Conservation (phyloP, 441 rosid species). For the Hypseocharis bilobata region DNA sequence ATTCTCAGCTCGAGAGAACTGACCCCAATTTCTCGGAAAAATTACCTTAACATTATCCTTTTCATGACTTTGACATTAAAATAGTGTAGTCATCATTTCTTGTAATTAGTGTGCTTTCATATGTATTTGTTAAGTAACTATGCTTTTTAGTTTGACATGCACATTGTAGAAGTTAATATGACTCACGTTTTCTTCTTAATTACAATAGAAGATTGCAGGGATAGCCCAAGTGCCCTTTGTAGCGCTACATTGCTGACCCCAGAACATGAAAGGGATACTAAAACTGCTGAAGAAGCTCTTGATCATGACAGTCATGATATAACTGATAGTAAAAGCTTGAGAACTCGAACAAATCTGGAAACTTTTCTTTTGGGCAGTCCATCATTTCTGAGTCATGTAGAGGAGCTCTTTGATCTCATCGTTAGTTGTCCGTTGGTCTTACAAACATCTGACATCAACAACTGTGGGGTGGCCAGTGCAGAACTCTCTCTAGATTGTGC, state of each 20-base stretch:
- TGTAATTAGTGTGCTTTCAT: not conserved
- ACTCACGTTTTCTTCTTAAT: slow-evolving; percentile 1
- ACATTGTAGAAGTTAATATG: not conserved
- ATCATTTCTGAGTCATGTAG: slow-evolving; percentile 39
- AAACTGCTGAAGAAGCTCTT: slow-evolving; percentile 19
- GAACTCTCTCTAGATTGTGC: slow-evolving; percentile 50
- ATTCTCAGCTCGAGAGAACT: too few species aligned
- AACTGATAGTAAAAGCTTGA: slow-evolving; percentile 15
- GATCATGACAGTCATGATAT: slow-evolving; percentile 9
- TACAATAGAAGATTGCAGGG: slow-evolving; percentile 29
- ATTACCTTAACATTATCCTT: too few species aligned
- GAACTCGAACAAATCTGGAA: slow-evolving; percentile 25
- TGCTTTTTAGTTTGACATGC: not conserved
- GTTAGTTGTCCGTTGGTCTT: slow-evolving; percentile 18
- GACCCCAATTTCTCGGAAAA: too few species aligned
- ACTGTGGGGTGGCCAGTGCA: slow-evolving; percentile 15
- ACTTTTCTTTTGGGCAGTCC: slow-evolving; percentile 38
- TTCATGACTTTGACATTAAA: too few species aligned
- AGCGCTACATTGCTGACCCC: slow-evolving; percentile 16
- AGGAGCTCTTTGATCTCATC: slow-evolving; percentile 39
- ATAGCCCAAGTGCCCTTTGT: slow-evolving; percentile 25
- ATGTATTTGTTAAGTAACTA: not conserved
- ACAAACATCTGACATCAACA: slow-evolving; percentile 17
- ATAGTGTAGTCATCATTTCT: too few species aligned
- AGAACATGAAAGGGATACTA: slow-evolving; percentile 10